These are phyloP conservation scores for Pseudozyma sp. DNA, from an alignment of 1,284 basidiomycete species.

Conservation along the genomic window DNA sequence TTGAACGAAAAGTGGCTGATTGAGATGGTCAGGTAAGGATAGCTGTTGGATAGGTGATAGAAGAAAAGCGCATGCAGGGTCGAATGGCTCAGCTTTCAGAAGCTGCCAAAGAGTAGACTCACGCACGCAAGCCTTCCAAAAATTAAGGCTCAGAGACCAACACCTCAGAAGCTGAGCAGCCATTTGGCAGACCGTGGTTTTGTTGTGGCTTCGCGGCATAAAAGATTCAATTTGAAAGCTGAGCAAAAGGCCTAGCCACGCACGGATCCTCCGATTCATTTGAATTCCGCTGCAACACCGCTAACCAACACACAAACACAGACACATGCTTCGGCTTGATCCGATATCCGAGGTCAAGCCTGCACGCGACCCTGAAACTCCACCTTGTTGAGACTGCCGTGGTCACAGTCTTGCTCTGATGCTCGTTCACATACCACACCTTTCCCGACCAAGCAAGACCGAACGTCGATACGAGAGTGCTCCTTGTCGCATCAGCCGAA, in stretches of 20 bases:
- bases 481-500: background rate
- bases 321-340: slow-evolving; percentile 22
- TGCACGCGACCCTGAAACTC: slow-evolving; percentile 9
- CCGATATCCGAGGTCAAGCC: background rate
- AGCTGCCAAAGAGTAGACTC: background rate
- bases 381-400: background rate
- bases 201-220: no score
- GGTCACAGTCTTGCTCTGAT: background rate
- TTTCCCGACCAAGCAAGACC: no score
- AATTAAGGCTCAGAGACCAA: slow-evolving; percentile 1
- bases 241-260: no score
- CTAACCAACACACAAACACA: no score
- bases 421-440: no score
- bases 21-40: no score
- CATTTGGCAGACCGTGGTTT: no score
- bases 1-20: no score
- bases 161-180: background rate
- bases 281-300: no score
- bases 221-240: no score
- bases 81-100: background rate
- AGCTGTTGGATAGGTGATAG: background rate
- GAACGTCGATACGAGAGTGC: no score
- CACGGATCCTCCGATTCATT: no score
- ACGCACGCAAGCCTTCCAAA: background rate
- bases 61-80: background rate